Percentiles rank a stretch among this genome's conserved stretches.
Conservation (phyloP, 2,329 filamentous ascomycete genomes). For the Claviceps africana region DNA sequence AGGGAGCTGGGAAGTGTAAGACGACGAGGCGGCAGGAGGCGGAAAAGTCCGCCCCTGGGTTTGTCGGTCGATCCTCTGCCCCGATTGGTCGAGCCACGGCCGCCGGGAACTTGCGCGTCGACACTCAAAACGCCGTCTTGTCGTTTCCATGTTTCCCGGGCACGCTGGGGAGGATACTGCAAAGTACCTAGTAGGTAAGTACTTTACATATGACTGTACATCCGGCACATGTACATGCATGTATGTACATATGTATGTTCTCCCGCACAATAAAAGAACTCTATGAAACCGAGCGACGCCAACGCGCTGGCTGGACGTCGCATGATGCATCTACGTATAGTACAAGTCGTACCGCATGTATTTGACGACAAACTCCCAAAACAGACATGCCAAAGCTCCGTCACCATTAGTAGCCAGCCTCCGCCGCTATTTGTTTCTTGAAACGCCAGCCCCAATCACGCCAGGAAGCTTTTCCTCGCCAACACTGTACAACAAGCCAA, state of each 20-base stretch:
- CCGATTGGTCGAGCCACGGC: slow-evolving; percentile 5
- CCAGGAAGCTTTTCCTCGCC: slow-evolving; percentile 80
- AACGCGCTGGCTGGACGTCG: slow-evolving; percentile 2
- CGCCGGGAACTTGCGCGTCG: not conserved
- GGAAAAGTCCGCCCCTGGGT: slow-evolving; percentile 8
- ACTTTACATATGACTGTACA: too few relatives aligned
- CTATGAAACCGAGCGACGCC: not conserved
- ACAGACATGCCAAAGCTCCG: slow-evolving; percentile 6
- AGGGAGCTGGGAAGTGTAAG: not conserved
- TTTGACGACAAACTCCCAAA: slow-evolving; percentile 5
- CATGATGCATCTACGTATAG: slow-evolving; percentile 5
- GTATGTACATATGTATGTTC: not conserved
- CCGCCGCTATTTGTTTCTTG: slow-evolving; percentile 43
- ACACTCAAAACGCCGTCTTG: slow-evolving; percentile 3
- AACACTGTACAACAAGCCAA: slow-evolving; percentile 69
- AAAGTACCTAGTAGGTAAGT: too few relatives aligned
- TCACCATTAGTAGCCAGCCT: not conserved
- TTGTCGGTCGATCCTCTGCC: not conserved
- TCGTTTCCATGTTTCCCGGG: too few relatives aligned
- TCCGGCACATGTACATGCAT: too few relatives aligned
- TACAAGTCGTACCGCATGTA: slow-evolving; percentile 1
- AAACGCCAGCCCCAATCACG: slow-evolving; percentile 91
- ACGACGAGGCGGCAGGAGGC: slow-evolving; percentile 1
- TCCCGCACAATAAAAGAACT: not conserved
- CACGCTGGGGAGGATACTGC: too few relatives aligned